Conservation (phyloP, 257 asterid species). For the Sherardia arvensis region DNA sequence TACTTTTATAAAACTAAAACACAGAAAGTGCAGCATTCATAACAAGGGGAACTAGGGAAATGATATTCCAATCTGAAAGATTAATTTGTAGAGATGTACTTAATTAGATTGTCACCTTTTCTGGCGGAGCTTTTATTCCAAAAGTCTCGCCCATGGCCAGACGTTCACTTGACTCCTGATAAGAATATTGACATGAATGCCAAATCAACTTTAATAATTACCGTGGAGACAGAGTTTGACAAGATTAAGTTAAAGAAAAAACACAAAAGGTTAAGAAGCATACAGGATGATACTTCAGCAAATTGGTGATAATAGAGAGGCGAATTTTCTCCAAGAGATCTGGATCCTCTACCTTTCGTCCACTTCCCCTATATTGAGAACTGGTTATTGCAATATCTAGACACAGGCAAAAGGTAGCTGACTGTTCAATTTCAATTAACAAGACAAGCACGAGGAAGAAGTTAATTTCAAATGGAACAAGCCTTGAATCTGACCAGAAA, state of each 20-base stretch:
- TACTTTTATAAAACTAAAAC: background rate
- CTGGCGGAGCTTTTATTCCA: slow-evolving; percentile 74
- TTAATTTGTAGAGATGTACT: background rate
- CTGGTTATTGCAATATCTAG: background rate
- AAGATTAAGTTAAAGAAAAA: background rate
- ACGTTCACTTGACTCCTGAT: slow-evolving; percentile 82
- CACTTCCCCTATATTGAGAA: slow-evolving; percentile 44
- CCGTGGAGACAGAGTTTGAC: background rate
- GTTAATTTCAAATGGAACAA: background rate
- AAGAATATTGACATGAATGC: slow-evolving; percentile 7
- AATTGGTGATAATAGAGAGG: slow-evolving; percentile 81
- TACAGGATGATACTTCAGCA: slow-evolving; percentile 94
- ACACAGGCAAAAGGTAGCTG: background rate
- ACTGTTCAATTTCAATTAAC: background rate
- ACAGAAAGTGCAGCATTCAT: background rate
- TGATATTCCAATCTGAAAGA: background rate
- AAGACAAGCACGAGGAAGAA: background rate
- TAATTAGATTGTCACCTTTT: slow-evolving; percentile 45
- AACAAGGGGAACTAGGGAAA: background rate
- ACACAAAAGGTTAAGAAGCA: slow-evolving; percentile 16
- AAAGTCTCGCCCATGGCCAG: slow-evolving; percentile 96
- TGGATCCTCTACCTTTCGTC: slow-evolving; percentile 90
- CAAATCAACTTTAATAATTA: background rate
- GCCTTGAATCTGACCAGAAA: background rate
- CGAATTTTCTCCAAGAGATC: slow-evolving; percentile 96